Evolutionary conservation across 306 rosid species (phyloP).

Genomic region (Acacia confusa): DNA sequence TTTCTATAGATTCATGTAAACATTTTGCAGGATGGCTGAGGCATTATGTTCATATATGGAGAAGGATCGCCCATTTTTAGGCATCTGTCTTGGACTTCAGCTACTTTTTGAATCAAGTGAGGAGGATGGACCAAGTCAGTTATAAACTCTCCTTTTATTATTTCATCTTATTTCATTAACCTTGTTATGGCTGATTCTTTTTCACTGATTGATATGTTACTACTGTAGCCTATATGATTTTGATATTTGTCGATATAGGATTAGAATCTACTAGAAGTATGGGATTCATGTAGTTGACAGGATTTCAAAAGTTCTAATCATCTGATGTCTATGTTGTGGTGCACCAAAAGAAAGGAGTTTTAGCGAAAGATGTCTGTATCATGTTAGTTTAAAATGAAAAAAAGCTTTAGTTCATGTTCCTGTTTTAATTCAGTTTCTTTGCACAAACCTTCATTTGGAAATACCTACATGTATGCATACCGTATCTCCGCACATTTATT

Average conservation of each 20-base stretch:
- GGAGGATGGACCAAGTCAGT: constrained; percentile 87
- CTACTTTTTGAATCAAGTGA: constrained; percentile 90
- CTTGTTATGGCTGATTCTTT: no score
- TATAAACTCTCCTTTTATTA: constrained; percentile 13
- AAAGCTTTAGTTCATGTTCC: not conserved
- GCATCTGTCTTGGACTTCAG: constrained; percentile 98
- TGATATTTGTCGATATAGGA: constrained; percentile 10
- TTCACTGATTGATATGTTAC: not conserved
- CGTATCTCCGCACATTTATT: not conserved
- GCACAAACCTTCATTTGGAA: not conserved
- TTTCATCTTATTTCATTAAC: not conserved
- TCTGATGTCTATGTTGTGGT: not conserved
- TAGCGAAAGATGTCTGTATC: not conserved
- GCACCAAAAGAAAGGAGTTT: not conserved
- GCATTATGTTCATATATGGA: constrained; percentile 81
- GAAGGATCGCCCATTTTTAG: constrained; percentile 85
- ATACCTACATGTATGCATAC: not conserved
- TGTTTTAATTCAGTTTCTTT: not conserved
- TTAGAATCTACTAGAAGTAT: not conserved
- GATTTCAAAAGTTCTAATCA: not conserved
- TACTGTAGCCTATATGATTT: constrained; percentile 2
- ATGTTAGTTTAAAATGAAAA: not conserved
- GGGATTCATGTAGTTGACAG: not conserved
- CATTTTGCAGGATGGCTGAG: constrained; percentile 78
- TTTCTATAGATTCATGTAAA: constrained; percentile 6